phyloP scores from a whole-genome alignment of 2,329 filamentous ascomycete species.

The Exophiala xenobiotica region DNA sequence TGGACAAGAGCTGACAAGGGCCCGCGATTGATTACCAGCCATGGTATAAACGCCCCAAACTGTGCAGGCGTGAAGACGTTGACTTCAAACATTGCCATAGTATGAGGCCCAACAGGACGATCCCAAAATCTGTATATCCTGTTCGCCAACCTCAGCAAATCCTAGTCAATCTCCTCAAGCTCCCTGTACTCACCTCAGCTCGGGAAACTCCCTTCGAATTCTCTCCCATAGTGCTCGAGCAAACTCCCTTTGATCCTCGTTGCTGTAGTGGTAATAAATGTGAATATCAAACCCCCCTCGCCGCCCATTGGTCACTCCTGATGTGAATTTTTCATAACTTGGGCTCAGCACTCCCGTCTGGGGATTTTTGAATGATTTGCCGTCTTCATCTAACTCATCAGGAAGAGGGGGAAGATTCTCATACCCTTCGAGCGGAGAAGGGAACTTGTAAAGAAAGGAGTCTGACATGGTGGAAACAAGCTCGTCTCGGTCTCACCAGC shows the following conservation, averaged over 20 bases:
- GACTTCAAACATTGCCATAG: conserved; percentile 87
- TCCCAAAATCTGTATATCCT: conserved; percentile 78
- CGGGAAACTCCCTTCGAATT: conserved; percentile 72
- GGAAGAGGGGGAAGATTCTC: conserved; percentile 49
- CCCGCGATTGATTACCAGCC: conserved; percentile 79
- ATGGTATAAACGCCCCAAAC: conserved; percentile 84
- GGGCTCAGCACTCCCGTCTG: conserved; percentile 60
- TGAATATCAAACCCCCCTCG: conserved; percentile 74
- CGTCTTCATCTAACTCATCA: conserved; percentile 64
- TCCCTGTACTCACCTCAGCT: conserved; percentile 33
- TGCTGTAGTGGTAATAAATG: conserved; percentile 72
- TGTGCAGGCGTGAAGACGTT: conserved; percentile 82
- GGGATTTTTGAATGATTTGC: conserved; percentile 73
- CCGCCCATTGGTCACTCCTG: conserved; percentile 62
- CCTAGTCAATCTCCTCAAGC: too few relatives aligned
- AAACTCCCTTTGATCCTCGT: conserved; percentile 62
- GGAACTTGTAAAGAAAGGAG: conserved; percentile 54
- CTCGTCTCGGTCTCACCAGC: too few relatives aligned
- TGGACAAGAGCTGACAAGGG: conserved; percentile 77
- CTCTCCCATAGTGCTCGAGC: conserved; percentile 73
- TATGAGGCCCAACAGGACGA: conserved; percentile 75
- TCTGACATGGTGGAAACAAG: conserved; percentile 48
- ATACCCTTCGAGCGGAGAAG: conserved; percentile 55
- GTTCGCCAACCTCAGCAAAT: too few relatives aligned
- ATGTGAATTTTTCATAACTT: conserved; percentile 68